Evolutionary conservation across 108 stramenopile genomes (phyloP).

Genomic region (Hondaea fermentalgiana): DNA sequence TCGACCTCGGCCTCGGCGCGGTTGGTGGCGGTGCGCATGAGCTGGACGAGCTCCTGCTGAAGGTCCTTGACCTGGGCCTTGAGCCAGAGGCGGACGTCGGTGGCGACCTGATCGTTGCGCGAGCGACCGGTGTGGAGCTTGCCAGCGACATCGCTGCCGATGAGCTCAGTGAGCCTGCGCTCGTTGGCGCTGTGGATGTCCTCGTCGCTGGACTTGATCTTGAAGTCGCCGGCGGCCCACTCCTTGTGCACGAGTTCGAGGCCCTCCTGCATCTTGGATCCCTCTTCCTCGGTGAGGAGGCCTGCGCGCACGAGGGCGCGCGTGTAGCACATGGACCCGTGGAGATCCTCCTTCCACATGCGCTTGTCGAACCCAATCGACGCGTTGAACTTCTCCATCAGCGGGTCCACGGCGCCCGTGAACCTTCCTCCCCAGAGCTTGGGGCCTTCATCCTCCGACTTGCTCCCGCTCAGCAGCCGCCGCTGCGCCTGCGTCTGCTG

Average conservation of each 20-base stretch:
- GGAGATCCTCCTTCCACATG: slow-evolving; percentile 91
- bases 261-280: slow-evolving; percentile 56
- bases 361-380: slow-evolving; percentile 83
- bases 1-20: slow-evolving; percentile 74
- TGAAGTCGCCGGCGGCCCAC: slow-evolving; percentile 77
- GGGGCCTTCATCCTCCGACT: background rate
- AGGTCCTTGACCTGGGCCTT: slow-evolving; percentile 65
- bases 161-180: slow-evolving; percentile 87
- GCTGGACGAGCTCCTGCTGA: slow-evolving; percentile 25
- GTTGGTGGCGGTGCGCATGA: slow-evolving; percentile 61
- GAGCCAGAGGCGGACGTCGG: slow-evolving; percentile 91
- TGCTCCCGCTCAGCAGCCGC: background rate
- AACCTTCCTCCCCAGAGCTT: slow-evolving; percentile 84
- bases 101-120: slow-evolving; percentile 94
- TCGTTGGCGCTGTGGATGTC: slow-evolving; percentile 99
- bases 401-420: slow-evolving; percentile 90
- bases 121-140: slow-evolving; percentile 94
- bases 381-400: slow-evolving; percentile 99
- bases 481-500: too few species aligned
- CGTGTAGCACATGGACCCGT: slow-evolving; percentile 87
- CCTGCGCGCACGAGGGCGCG: slow-evolving; percentile 74
- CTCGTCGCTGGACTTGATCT: slow-evolving; percentile 80
- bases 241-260: slow-evolving; percentile 71
- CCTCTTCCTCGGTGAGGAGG: slow-evolving; percentile 77
- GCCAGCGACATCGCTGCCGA: slow-evolving; percentile 75